phyloP scores from a whole-genome alignment of 1,284 basidiomycete species.

The Cutaneotrichosporon cutaneum region DNA sequence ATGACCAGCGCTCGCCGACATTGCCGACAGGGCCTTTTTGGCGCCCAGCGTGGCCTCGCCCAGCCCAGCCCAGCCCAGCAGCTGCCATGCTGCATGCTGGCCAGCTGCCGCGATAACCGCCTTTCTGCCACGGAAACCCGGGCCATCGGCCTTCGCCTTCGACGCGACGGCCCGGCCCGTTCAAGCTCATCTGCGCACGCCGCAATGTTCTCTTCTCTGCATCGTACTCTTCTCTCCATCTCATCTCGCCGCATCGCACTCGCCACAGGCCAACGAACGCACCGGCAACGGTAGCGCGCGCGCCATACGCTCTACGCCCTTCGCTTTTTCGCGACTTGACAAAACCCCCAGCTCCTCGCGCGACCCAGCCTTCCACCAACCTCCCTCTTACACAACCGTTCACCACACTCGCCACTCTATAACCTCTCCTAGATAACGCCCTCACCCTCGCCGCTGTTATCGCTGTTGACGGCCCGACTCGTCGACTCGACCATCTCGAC shows the following conservation, averaged over 20 bases:
- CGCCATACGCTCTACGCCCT: not conserved
- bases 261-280: not conserved
- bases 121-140: slow-evolving; percentile 1
- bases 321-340: not conserved
- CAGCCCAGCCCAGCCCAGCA: no score
- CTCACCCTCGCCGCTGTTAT: not conserved
- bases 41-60: no score
- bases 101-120: not conserved
- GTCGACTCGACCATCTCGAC: not conserved
- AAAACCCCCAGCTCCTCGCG: not conserved
- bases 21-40: no score
- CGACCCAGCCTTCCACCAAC: not conserved
- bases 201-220: not conserved
- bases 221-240: not conserved
- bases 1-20: no score
- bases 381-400: not conserved
- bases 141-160: not conserved
- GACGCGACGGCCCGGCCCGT: not conserved
- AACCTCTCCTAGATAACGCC: no score
- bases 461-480: not conserved
- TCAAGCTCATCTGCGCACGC: not conserved
- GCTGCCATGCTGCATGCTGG: no score
- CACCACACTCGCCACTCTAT: not conserved
- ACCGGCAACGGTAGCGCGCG: not conserved
- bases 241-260: not conserved